These are phyloP conservation scores for Ceratobasidium sp. DNA, from an alignment of 1,284 basidiomycete genomes.

Conservation along the genomic window DNA sequence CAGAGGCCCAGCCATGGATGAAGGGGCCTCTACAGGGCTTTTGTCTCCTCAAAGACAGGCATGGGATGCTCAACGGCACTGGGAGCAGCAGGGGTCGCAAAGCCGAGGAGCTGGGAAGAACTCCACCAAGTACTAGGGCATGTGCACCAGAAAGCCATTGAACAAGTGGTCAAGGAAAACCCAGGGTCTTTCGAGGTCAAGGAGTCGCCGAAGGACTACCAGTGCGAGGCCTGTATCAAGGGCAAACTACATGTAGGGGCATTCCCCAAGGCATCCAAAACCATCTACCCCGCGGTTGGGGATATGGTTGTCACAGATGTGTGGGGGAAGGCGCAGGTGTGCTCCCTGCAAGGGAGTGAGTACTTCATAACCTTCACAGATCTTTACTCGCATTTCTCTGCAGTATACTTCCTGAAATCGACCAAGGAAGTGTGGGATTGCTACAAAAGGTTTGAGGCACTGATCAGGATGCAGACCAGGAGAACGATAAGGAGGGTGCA, in stretches of 20 bases:
- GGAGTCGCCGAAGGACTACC: not conserved
- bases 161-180: not conserved
- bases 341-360: not conserved
- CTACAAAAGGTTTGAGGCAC: slow-evolving; percentile 50
- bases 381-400: slow-evolving; percentile 44
- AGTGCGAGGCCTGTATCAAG: slow-evolving; percentile 7
- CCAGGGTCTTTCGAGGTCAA: not conserved
- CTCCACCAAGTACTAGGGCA: not conserved
- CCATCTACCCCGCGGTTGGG: too few species aligned
- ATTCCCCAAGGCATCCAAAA: slow-evolving; percentile 41
- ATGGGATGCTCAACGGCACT: too few species aligned
- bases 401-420: slow-evolving; percentile 41
- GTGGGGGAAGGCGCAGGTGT: not conserved
- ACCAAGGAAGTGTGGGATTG: slow-evolving; percentile 50
- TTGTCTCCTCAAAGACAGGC: too few species aligned
- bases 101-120: not conserved
- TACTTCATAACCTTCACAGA: slow-evolving; percentile 8
- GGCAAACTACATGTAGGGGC: slow-evolving; percentile 35
- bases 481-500: slow-evolving; percentile 46
- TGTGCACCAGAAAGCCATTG: not conserved
- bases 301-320: slow-evolving; percentile 50
- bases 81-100: not conserved
- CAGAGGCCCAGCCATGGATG: too few species aligned
- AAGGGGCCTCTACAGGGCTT: too few species aligned
- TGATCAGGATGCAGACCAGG: slow-evolving; percentile 49